Conservation (phyloP, 257 asterid species). For the Sherardia arvensis region DNA sequence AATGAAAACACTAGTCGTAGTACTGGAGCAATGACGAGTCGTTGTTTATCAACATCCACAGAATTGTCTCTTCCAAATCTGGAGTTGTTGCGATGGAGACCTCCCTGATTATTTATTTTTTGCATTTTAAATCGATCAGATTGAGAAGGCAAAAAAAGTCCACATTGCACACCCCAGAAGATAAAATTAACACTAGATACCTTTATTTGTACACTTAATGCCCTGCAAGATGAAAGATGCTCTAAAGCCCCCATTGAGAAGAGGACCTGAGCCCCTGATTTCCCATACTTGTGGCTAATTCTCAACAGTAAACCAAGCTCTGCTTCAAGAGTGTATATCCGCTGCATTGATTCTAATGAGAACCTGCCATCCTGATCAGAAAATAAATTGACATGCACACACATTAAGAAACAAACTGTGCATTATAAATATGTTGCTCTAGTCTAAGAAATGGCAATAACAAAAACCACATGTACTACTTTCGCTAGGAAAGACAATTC, state of each 20-base stretch:
- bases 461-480: background rate
- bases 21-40: constrained; percentile 67
- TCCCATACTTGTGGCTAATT: constrained; percentile 85
- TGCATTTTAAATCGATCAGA: constrained; percentile 5
- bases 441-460: background rate
- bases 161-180: background rate
- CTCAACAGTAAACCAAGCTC: constrained; percentile 68
- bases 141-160: constrained; percentile 3
- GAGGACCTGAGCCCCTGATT: constrained; percentile 78
- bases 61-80: constrained; percentile 46
- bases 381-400: background rate
- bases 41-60: constrained; percentile 59
- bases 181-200: constrained; percentile 17
- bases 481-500: background rate
- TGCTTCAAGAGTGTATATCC: constrained; percentile 84
- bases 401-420: background rate
- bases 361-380: constrained; percentile 59
- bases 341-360: constrained; percentile 82
- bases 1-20: constrained; percentile 71
- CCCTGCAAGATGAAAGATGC: constrained; percentile 67
- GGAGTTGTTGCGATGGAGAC: constrained; percentile 37
- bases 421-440: background rate
- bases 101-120: constrained; percentile 38
- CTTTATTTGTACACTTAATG: constrained; percentile 65
- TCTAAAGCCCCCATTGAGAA: constrained; percentile 86